Base-by-base conservation (phyloP, 148 eudicot genomes). In the Drosera capensis region DNA sequence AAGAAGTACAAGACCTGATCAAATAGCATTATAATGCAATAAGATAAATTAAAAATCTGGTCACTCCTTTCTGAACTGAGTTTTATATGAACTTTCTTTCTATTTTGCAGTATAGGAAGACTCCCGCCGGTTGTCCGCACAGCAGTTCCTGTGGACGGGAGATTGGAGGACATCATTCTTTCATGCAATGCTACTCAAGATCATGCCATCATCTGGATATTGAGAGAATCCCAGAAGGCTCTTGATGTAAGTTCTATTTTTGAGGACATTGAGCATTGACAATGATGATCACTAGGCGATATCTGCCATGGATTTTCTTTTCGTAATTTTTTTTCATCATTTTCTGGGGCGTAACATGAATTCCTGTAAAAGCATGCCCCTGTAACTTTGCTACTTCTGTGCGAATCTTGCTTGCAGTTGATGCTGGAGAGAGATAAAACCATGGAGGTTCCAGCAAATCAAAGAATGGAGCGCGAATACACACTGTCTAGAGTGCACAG, bases 61-160 rank as follows among this genome's bases (percentile, higher is more conserved):
- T 14, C 5, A 17, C 5, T 13, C 7, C n/a, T 1, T 39, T 12
- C 43, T 39, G 43, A 7, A 39, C 17, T 7, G 14, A 8, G 4
- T 36, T 7, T 2, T 50, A 36, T 15, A 17, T 7, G 7, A 31
- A 14, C 30, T 16, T 38, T 11, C 17, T 38, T 23, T 40, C 24
- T 17, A 4, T 48, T 31, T 50, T 31, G 52, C 65, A 85, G 95
- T 52, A 56, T 55, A 43, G 70, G 72, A 26, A 73, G 67, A 63
- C 53, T 73, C 40, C 66, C 77, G 20, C 93, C 96, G 12, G 65
- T 68, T 16, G 93, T 86, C 43, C 71, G 71, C 65, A 86, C 96
- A 52, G 93, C 96, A 40, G 86, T 86, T 58, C 95, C 95, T 20
- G 92, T 85, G 19, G 95, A 85, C 56, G 93, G 86, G 24, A 73